These are phyloP conservation scores for Thelephora terrestris DNA, from an alignment of 1,284 basidiomycete genomes.

Conservation along the genomic window DNA sequence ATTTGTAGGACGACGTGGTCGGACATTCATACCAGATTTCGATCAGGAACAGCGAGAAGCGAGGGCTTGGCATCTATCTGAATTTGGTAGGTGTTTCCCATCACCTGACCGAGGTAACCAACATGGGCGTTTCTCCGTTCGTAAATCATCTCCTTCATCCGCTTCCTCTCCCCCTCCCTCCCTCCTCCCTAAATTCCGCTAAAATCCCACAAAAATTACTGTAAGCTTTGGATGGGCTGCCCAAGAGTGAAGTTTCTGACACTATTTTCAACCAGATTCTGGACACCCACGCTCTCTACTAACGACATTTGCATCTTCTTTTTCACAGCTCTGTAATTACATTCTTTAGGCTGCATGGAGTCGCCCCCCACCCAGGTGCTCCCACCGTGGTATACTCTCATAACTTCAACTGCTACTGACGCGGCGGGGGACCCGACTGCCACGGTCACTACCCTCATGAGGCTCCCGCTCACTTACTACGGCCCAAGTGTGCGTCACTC, in stretches of 20 bases:
- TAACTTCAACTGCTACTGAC: slow-evolving; percentile 38
- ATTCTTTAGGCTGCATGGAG: slow-evolving; percentile 26
- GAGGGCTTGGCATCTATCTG: too few species aligned
- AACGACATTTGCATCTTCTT: slow-evolving; percentile 10
- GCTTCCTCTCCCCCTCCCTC: too few species aligned
- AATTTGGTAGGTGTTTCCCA: too few species aligned
- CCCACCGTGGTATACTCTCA: slow-evolving; percentile 56
- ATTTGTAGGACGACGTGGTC: slow-evolving; percentile 14
- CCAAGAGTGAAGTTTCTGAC: neutral
- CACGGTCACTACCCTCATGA: slow-evolving; percentile 41
- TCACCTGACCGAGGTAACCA: too few species aligned
- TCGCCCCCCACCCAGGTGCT: slow-evolving; percentile 46
- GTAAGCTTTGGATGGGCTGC: neutral
- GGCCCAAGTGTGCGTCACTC: slow-evolving; percentile 54
- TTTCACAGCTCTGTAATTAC: slow-evolving; percentile 9
- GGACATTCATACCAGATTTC: slow-evolving; percentile 6
- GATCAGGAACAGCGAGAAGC: too few species aligned
- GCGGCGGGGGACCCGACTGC: slow-evolving; percentile 37
- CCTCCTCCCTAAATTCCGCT: too few species aligned
- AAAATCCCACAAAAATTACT: too few species aligned
- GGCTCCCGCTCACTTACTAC: slow-evolving; percentile 60
- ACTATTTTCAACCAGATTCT: slow-evolving; percentile 15
- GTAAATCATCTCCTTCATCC: too few species aligned
- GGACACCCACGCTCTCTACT: slow-evolving; percentile 23
- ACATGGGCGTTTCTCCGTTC: too few species aligned